These are phyloP conservation scores for Candida sphagnicola DNA, from an alignment of 805 yeast species.

Conservation along the genomic window DNA sequence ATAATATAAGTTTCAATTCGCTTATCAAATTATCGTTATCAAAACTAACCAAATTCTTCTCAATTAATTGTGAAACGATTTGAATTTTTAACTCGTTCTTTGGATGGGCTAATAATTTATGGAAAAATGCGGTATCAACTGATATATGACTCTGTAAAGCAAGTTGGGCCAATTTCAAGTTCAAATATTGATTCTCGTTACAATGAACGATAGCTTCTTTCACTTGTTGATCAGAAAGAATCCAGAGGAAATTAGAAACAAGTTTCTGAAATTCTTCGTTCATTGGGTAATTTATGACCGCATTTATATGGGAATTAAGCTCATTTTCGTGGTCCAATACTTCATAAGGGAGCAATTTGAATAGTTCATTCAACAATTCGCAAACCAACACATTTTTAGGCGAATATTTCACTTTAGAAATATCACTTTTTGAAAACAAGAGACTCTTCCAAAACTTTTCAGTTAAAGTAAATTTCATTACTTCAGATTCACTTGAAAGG, in stretches of 20 bases:
- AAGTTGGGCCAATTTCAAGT: conserved; percentile 1
- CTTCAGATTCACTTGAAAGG: conserved; percentile 8
- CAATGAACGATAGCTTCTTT: background rate
- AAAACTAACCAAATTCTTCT: conserved; percentile 5
- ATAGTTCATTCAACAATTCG: conserved; percentile 3
- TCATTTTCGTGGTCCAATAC: conserved; percentile 1
- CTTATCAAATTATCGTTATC: conserved; percentile 1
- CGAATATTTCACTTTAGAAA: background rate
- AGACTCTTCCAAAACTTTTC: conserved; percentile 25
- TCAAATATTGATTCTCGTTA: background rate
- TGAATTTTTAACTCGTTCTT: conserved; percentile 3
- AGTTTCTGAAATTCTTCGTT: conserved; percentile 12
- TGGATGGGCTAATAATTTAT: background rate
- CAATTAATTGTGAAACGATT: conserved; percentile 6
- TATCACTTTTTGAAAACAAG: conserved; percentile 8
- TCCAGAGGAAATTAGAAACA: conserved; percentile 21
- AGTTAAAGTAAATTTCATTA: conserved; percentile 15
- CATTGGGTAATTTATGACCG: background rate
- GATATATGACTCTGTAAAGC: background rate
- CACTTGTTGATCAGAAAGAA: conserved; percentile 11
- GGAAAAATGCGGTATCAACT: background rate
- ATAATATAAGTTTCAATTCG: background rate
- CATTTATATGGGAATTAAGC: background rate
- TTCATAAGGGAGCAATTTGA: conserved; percentile 1
- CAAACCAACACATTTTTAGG: background rate